Conservation (phyloP, 83 land plant species). For the Thuja plicata region DNA sequence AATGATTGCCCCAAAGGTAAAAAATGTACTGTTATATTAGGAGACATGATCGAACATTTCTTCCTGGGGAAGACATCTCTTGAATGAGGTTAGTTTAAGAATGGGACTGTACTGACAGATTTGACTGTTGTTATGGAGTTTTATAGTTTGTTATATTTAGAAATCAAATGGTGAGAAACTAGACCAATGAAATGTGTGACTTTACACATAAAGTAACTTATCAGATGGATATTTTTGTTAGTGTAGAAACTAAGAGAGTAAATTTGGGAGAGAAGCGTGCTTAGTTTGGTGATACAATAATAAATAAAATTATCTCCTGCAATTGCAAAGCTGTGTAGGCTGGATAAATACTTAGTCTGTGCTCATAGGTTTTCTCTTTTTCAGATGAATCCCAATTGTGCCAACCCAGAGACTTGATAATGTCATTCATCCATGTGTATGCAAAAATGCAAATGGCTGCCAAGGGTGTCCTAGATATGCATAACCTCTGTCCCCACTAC, state of each 20-base stretch:
- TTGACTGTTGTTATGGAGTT: background rate
- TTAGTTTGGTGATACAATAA: background rate
- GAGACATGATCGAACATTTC: background rate
- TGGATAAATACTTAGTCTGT: no score
- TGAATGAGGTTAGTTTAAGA: background rate
- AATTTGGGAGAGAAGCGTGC: background rate
- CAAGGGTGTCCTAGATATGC: conserved; percentile 52
- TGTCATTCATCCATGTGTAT: conserved; percentile 37
- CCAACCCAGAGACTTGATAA: conserved; percentile 46
- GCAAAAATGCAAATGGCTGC: conserved; percentile 45
- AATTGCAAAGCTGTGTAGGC: no score
- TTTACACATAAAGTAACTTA: background rate
- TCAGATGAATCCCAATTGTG: conserved; percentile 42
- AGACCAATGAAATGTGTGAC: background rate
- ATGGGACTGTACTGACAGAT: background rate
- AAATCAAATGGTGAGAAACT: background rate
- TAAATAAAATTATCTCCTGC: no score
- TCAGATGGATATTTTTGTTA: background rate
- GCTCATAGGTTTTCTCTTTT: conserved; percentile 27
- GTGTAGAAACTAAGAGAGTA: background rate
- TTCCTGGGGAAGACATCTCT: background rate
- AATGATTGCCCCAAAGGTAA: background rate
- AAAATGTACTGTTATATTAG: background rate
- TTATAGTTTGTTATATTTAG: background rate
- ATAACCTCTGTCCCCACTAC: conserved; percentile 26